A percentile compares a stretch with the other conserved stretches of the same genome.
These are phyloP conservation scores for Prinsepia uniflora DNA, from an alignment of 306 rosid genomes.

Conservation along the genomic window DNA sequence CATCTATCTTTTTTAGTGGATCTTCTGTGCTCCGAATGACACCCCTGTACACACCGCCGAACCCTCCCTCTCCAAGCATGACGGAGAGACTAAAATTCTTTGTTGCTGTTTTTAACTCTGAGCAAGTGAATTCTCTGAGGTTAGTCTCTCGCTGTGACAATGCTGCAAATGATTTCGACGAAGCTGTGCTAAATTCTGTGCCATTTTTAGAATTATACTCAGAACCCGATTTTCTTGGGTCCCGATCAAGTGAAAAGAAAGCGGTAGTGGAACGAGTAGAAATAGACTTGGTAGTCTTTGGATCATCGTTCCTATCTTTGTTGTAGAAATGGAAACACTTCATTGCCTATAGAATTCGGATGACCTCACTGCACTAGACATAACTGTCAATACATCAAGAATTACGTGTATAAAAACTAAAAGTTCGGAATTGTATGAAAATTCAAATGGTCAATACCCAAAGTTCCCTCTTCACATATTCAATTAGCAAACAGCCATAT, in stretches of 20 bases:
- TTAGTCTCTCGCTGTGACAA: constrained; percentile 48
- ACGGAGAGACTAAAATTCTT: constrained; percentile 52
- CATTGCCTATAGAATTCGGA: constrained; percentile 32
- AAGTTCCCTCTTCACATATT: background rate
- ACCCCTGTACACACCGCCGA: constrained; percentile 55
- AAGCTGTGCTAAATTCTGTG: constrained; percentile 44
- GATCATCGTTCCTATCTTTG: constrained; percentile 29
- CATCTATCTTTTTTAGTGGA: constrained; percentile 37
- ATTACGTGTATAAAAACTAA: background rate
- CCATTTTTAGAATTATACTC: constrained; percentile 45
- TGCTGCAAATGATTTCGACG: constrained; percentile 47
- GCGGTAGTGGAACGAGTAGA: constrained; percentile 33
- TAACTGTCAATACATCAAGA: background rate
- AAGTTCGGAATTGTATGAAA: background rate
- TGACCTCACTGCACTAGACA: constrained; percentile 25
- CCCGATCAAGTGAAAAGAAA: constrained; percentile 39
- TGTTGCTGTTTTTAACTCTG: constrained; percentile 53
- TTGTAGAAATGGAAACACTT: constrained; percentile 39
- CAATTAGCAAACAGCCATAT: background rate
- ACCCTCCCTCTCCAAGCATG: constrained; percentile 64
- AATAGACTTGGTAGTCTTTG: constrained; percentile 31
- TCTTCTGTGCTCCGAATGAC: constrained; percentile 34
- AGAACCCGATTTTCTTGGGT: constrained; percentile 36
- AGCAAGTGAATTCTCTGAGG: constrained; percentile 51
- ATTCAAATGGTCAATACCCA: background rate